Evolutionary conservation across 768 basidiomycete genomes (phyloP).

Genomic region (Dendrothele bispora): DNA sequence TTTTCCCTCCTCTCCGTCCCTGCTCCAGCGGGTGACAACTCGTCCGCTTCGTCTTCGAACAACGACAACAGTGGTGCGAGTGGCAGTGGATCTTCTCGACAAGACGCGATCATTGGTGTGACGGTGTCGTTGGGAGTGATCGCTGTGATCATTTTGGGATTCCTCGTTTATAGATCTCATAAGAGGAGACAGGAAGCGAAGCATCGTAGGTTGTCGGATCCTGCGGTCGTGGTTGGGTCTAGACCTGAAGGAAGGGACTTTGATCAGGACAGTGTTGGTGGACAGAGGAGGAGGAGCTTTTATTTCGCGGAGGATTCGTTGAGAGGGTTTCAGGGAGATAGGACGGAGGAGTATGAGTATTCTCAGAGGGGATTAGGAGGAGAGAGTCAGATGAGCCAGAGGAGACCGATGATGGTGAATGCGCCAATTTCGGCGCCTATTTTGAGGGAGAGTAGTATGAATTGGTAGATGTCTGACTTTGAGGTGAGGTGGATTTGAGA

Average conservation of each 20-base stretch:
- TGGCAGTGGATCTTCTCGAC: slow-evolving; percentile 48
- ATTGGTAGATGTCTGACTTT: slow-evolving; percentile 59
- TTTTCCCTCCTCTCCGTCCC: slow-evolving; percentile 55
- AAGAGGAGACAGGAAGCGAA: slow-evolving; percentile 67
- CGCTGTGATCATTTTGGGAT: slow-evolving; percentile 68
- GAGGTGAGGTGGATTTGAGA: too few species aligned
- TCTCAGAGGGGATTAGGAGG: slow-evolving; percentile 9
- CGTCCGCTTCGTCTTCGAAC: slow-evolving; percentile 17
- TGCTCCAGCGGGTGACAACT: slow-evolving; percentile 30
- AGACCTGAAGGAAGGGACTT: background rate
- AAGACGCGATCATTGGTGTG: slow-evolving; percentile 91
- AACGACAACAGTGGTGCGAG: slow-evolving; percentile 26
- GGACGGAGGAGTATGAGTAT: slow-evolving; percentile 32
- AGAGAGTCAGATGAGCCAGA: slow-evolving; percentile 53
- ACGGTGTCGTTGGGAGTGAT: slow-evolving; percentile 81
- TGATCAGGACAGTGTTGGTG: background rate
- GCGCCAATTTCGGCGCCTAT: slow-evolving; percentile 73
- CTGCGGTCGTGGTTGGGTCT: background rate
- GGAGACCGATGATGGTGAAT: slow-evolving; percentile 54
- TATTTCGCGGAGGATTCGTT: slow-evolving; percentile 87
- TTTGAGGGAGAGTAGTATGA: slow-evolving; percentile 80
- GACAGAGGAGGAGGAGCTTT: slow-evolving; percentile 50
- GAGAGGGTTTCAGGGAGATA: slow-evolving; percentile 51
- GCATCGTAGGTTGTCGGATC: slow-evolving; percentile 72
- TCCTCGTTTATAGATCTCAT: slow-evolving; percentile 69